A percentile compares a stretch with the other conserved stretches of the same genome.
Conservation (phyloP, 305 asterid genomes). For the Striga hermonthica region DNA sequence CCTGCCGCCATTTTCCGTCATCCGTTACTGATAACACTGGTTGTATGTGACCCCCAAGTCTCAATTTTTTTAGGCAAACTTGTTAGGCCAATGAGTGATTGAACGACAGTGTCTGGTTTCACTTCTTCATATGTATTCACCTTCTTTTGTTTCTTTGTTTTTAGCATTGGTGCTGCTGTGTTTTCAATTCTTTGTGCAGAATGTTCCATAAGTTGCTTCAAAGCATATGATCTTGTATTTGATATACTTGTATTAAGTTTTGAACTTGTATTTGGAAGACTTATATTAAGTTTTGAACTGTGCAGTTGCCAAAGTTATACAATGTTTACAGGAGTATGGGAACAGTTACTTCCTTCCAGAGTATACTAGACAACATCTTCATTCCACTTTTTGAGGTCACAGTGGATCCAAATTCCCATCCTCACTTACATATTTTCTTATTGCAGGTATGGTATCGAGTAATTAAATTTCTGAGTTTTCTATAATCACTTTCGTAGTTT, state of each 20-base stretch:
- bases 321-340: slow-evolving; percentile 93
- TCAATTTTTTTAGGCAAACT: slow-evolving; percentile 16
- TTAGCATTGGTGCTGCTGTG: too few relatives aligned
- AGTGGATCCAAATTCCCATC: slow-evolving; percentile 87
- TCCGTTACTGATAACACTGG: too few relatives aligned
- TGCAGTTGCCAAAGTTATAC: slow-evolving; percentile 94
- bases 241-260: slow-evolving; percentile 27
- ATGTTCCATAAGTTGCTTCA: slow-evolving; percentile 11
- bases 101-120: slow-evolving; percentile 15
- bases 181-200: slow-evolving; percentile 13
- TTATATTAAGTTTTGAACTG: slow-evolving; percentile 29
- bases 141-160: too few relatives aligned
- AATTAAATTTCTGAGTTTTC: background rate
- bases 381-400: slow-evolving; percentile 92
- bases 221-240: slow-evolving; percentile 4
- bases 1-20: too few relatives aligned
- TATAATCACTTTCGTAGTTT: too few relatives aligned
- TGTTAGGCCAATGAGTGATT: background rate
- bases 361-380: slow-evolving; percentile 81
- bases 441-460: slow-evolving; percentile 55
- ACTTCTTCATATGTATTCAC: slow-evolving; percentile 19
- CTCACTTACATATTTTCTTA: slow-evolving; percentile 82
- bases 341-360: slow-evolving; percentile 88
- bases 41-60: slow-evolving; percentile 16
- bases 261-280: slow-evolving; percentile 29